phyloP scores from a whole-genome alignment of 2,329 filamentous ascomycete genomes.

The Cryphonectria naterciae region DNA sequence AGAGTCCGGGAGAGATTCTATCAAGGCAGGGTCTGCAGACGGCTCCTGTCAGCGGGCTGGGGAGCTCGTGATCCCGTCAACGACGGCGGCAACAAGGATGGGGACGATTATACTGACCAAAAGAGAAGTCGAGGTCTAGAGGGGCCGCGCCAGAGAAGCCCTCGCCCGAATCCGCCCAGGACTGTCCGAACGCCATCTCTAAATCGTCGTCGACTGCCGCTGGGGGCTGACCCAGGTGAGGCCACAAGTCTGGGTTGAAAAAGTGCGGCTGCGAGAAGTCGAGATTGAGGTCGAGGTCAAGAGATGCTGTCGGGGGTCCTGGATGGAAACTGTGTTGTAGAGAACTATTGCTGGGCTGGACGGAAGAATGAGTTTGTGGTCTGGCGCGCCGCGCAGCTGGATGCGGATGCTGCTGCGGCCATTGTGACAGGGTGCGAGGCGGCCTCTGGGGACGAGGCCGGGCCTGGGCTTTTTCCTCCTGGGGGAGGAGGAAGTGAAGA shows the following conservation, averaged over 20 bases:
- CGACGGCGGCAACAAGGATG: no score
- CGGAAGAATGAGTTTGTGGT: conserved; percentile 28
- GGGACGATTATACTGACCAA: conserved; percentile 12
- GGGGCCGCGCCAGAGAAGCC: conserved; percentile 17
- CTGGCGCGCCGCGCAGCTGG: conserved; percentile 31
- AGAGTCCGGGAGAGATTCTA: conserved; percentile 27
- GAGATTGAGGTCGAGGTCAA: conserved; percentile 12
- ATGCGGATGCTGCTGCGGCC: conserved; percentile 33
- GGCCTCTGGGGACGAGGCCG: conserved; percentile 39
- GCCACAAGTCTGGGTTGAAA: conserved; percentile 21
- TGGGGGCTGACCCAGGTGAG: conserved; percentile 15
- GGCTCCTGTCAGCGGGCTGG: neutral
- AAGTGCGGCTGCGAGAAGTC: conserved; percentile 17
- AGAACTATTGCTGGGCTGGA: conserved; percentile 9
- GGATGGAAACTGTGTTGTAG: conserved; percentile 1
- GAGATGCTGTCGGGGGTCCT: conserved; percentile 15
- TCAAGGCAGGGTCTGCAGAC: conserved; percentile 25
- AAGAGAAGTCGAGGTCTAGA: conserved; percentile 25
- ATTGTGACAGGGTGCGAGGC: conserved; percentile 37
- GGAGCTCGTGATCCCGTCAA: neutral
- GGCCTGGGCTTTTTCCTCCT: conserved; percentile 17
- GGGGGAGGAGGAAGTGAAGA: neutral
- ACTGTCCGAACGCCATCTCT: conserved; percentile 22
- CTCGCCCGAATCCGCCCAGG: conserved; percentile 24
- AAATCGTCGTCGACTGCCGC: neutral